Base-by-base conservation (phyloP, 345 rosid genomes). In the Lepidium sativum region DNA sequence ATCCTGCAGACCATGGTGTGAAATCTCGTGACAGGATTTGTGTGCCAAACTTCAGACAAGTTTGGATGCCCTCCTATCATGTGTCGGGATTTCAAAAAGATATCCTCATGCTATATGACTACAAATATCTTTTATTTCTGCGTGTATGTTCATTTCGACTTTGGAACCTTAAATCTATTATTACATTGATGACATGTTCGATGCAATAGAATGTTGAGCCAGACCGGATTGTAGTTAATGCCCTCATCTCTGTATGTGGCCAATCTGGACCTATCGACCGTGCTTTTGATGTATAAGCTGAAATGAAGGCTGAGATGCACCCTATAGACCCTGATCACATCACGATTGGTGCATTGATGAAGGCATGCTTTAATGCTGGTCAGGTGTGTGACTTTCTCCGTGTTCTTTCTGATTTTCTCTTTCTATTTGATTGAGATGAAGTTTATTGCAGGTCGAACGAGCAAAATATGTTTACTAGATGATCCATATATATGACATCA, bases 131-230 rank as follows among this genome's bases (percentile, higher is more conserved):
- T 50, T 54, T 60, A 58, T 1, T 65, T 51, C 51, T 45, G 51
- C 66, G 68, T 16, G 59, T 32, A 13, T 33, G 50, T 17, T 49
- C 75, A 25, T 73, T 43, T 62, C 32, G 58, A 34, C 7, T 75
- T 67, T 42, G 39, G 12, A 37, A 59, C 66, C 52, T 72, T 55
- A 38, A 50, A 60, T 72, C 74, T 57, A 45, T 76, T 56, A 60
- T 79, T 14, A 60, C 63, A 49, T 76, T 85, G 75, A 80, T 70
- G 62, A 78, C 66, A 71, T 78, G 80, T 79, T 84, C 37, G 76
- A 71, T 81, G 79, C 94, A 89, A 94, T 89, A 92, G 98, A 89
- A 89, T 27, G 95, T 92, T 82, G 80, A 89, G 85, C 97, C 97
- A 78, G 98, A 92, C 81, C 91, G 89, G 79, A 97, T 92, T 78